Percentiles rank a stretch among this genome's conserved stretches.
These are phyloP conservation scores for Tuber umbilicatum DNA, from an alignment of 495 filamentous ascomycete genomes.

Conservation along the genomic window DNA sequence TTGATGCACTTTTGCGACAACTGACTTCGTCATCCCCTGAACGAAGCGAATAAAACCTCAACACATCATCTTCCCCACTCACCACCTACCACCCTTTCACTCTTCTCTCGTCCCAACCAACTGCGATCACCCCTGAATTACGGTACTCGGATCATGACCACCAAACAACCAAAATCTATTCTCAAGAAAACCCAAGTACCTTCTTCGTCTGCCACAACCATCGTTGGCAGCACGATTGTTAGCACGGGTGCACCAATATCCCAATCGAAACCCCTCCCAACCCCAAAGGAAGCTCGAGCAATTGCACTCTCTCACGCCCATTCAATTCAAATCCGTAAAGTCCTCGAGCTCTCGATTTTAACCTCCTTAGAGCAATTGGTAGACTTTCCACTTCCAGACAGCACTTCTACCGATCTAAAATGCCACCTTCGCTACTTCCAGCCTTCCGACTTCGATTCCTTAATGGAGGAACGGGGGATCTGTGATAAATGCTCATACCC, in stretches of 20 bases:
- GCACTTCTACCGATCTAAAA: conserved; percentile 52
- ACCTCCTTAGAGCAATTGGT: conserved; percentile 61
- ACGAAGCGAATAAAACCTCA: conserved; percentile 1
- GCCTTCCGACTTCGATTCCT: conserved; percentile 74
- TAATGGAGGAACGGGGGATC: conserved; percentile 80
- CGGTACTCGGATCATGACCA: conserved; percentile 28
- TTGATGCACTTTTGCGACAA: not conserved
- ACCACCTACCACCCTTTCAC: not conserved
- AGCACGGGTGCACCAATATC: conserved; percentile 41
- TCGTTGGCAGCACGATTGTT: conserved; percentile 18
- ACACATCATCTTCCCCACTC: conserved; percentile 3
- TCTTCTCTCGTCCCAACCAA: not conserved
- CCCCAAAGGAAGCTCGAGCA: conserved; percentile 49
- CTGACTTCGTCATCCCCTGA: not conserved
- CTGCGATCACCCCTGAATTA: not conserved
- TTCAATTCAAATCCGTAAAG: conserved; percentile 68
- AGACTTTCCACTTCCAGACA: conserved; percentile 55
- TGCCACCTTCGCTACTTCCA: conserved; percentile 61
- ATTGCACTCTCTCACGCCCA: conserved; percentile 74
- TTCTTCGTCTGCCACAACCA: conserved; percentile 40
- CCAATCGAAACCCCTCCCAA: conserved; percentile 44
- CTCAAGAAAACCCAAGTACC: conserved; percentile 52
- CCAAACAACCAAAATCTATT: conserved; percentile 47
- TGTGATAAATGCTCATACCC: conserved; percentile 72
- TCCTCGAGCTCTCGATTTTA: conserved; percentile 64